A percentile compares a stretch with the other conserved stretches of the same genome.
These are phyloP conservation scores for Aspergillus saccharolyticus DNA, from an alignment of 495 filamentous ascomycete species.

Conservation along the genomic window DNA sequence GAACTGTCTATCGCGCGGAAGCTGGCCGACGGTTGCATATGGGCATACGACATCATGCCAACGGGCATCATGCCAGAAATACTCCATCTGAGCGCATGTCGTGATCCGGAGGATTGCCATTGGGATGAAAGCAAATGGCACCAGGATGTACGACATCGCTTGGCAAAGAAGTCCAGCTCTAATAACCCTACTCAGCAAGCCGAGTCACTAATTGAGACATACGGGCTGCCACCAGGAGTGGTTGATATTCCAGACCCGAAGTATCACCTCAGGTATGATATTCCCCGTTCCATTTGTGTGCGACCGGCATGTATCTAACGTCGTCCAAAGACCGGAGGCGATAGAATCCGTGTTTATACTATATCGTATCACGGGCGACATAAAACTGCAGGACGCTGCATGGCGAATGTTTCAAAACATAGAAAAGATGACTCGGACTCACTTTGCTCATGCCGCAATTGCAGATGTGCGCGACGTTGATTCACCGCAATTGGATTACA, in stretches of 20 bases:
- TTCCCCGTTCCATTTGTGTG: not conserved
- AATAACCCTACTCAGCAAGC: conserved; percentile 32
- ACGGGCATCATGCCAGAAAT: conserved; percentile 59
- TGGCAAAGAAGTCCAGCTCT: conserved; percentile 13
- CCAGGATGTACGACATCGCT: conserved; percentile 26
- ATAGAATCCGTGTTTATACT: conserved; percentile 71
- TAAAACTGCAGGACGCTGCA: conserved; percentile 59
- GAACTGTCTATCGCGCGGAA: conserved; percentile 52
- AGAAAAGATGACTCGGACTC: conserved; percentile 53
- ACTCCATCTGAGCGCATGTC: conserved; percentile 50
- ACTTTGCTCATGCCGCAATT: conserved; percentile 55
- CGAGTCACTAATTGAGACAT: conserved; percentile 35
- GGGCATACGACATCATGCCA: conserved; percentile 53
- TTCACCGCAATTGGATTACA: conserved; percentile 38
- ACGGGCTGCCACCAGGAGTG: conserved; percentile 55
- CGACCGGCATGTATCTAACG: conserved; percentile 2
- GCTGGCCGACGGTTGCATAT: conserved; percentile 55
- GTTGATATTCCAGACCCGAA: conserved; percentile 50
- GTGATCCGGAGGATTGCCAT: conserved; percentile 37
- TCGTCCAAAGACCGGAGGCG: conserved; percentile 51
- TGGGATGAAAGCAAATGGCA: conserved; percentile 55
- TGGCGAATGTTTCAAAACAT: conserved; percentile 75
- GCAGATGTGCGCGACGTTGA: conserved; percentile 45
- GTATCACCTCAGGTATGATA: conserved; percentile 61
- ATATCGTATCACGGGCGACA: conserved; percentile 69